Evolutionary conservation across 768 basidiomycete genomes (phyloP).

Genomic region (Rossbeevera mucosa): DNA sequence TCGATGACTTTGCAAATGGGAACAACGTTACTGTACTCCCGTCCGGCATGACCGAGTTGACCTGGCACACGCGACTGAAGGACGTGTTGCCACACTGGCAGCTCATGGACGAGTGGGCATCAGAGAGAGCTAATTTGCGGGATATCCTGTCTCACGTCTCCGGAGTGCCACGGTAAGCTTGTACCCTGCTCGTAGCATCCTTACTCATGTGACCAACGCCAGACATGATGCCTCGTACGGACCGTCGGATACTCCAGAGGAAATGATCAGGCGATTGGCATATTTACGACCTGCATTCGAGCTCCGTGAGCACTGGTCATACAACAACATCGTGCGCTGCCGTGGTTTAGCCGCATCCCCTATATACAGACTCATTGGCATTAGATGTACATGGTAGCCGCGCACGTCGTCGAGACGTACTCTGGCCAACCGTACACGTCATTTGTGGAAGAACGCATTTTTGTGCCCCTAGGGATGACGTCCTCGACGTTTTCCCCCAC

Average conservation of each 20-base stretch:
- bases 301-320: constrained; percentile 35
- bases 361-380: neutral
- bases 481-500: constrained; percentile 35
- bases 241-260: constrained; percentile 24
- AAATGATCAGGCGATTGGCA: constrained; percentile 23
- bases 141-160: constrained; percentile 40
- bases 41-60: constrained; percentile 23
- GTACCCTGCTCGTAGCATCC: too few relatives aligned
- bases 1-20: constrained; percentile 37
- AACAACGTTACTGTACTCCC: constrained; percentile 36
- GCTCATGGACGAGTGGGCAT: constrained; percentile 39
- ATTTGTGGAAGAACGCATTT: constrained; percentile 43
- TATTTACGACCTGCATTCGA: constrained; percentile 32
- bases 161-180: constrained; percentile 34
- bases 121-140: constrained; percentile 31
- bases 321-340: constrained; percentile 34
- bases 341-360: neutral
- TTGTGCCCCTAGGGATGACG: constrained; percentile 38
- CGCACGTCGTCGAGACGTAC: constrained; percentile 34
- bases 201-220: neutral
- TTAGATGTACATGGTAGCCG: constrained; percentile 38
- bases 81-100: constrained; percentile 41
- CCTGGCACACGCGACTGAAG: constrained; percentile 32
- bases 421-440: constrained; percentile 31
- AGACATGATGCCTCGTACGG: constrained; percentile 36